These are phyloP conservation scores for Colletotrichum trifolii DNA, from an alignment of 2,329 filamentous ascomycete genomes.

Conservation along the genomic window DNA sequence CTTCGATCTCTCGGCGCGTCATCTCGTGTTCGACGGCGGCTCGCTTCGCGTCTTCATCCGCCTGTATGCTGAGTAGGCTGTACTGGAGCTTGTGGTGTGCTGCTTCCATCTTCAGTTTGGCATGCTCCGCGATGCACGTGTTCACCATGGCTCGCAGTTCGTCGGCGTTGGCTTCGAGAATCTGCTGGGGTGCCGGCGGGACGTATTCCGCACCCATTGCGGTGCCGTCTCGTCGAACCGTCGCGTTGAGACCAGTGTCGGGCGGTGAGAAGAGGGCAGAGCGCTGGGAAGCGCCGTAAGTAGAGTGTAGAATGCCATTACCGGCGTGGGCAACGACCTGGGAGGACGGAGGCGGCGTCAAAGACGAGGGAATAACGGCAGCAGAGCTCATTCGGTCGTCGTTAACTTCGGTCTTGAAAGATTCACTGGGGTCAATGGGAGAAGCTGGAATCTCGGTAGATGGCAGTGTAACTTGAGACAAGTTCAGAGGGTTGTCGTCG, in stretches of 20 bases:
- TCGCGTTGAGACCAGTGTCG: constrained; percentile 54
- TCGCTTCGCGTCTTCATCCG: constrained; percentile 84
- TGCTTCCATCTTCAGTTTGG: constrained; percentile 79
- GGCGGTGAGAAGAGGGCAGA: constrained; percentile 65
- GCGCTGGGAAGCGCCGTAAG: constrained; percentile 56
- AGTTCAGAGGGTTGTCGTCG: constrained; percentile 42
- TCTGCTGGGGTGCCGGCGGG: constrained; percentile 59
- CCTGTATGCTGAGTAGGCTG: constrained; percentile 84
- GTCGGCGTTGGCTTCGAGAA: constrained; percentile 64
- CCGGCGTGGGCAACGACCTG: constrained; percentile 53
- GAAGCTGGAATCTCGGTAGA: constrained; percentile 68
- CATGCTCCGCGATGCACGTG: constrained; percentile 65
- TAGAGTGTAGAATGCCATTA: constrained; percentile 40
- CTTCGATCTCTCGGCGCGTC: constrained; percentile 87
- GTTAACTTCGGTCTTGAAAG: constrained; percentile 62
- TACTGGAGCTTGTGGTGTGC: constrained; percentile 93
- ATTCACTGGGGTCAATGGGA: constrained; percentile 59
- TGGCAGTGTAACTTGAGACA: constrained; percentile 66
- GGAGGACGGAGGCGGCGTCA: constrained; percentile 68
- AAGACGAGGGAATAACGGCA: constrained; percentile 65
- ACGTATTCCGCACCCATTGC: constrained; percentile 51
- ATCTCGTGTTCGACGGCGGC: constrained; percentile 93
- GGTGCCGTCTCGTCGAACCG: constrained; percentile 40
- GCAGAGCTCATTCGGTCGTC: constrained; percentile 57
- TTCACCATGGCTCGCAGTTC: constrained; percentile 69